phyloP scores from a whole-genome alignment of 2,329 filamentous ascomycete genomes.

The Colletotrichum gigasporum region DNA sequence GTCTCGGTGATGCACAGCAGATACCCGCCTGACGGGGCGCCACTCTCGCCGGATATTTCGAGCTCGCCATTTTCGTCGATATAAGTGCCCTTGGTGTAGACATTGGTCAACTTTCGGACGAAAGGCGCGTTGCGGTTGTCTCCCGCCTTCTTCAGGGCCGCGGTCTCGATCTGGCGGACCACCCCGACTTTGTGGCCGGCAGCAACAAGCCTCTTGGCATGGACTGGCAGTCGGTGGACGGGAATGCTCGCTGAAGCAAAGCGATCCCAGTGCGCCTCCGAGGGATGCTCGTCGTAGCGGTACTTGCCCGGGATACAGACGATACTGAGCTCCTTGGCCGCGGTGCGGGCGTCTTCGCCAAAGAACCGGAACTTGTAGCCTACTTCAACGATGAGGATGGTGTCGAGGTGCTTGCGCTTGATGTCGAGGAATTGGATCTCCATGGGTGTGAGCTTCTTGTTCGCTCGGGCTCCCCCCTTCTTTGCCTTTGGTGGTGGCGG shows the following conservation, averaged over 20 bases:
- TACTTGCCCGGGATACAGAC: slow-evolving; percentile 97
- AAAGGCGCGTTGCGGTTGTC: slow-evolving; percentile 96
- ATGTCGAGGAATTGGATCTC: slow-evolving; percentile 94
- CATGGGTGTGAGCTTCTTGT: slow-evolving; percentile 91
- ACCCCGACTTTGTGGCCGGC: slow-evolving; percentile 97
- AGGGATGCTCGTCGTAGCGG: slow-evolving; percentile 92
- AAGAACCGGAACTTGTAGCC: slow-evolving; percentile 99
- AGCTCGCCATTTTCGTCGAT: slow-evolving; percentile 91
- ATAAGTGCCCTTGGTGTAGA: slow-evolving; percentile 98
- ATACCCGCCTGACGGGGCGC: slow-evolving; percentile 78
- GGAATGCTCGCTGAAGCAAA: slow-evolving; percentile 98
- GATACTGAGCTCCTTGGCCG: slow-evolving; percentile 90
- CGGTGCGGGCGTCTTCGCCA: slow-evolving; percentile 90
- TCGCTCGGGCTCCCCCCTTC: slow-evolving; percentile 62
- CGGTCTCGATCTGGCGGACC: slow-evolving; percentile 93
- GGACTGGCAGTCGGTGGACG: slow-evolving; percentile 88
- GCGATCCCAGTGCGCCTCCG: slow-evolving; percentile 88
- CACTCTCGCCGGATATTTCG: slow-evolving; percentile 58
- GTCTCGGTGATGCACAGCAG: slow-evolving; percentile 91
- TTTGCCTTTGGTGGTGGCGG: slow-evolving; percentile 64
- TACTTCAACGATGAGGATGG: slow-evolving; percentile 90
- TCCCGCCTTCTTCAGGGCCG: slow-evolving; percentile 92
- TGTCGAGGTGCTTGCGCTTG: slow-evolving; percentile 90
- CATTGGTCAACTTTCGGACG: slow-evolving; percentile 88
- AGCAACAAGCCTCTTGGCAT: slow-evolving; percentile 90